A percentile compares a stretch with the other conserved stretches of the same genome.
These are phyloP conservation scores for Samsoniella hepiali DNA, from an alignment of 2,329 filamentous ascomycete species.

Conservation along the genomic window DNA sequence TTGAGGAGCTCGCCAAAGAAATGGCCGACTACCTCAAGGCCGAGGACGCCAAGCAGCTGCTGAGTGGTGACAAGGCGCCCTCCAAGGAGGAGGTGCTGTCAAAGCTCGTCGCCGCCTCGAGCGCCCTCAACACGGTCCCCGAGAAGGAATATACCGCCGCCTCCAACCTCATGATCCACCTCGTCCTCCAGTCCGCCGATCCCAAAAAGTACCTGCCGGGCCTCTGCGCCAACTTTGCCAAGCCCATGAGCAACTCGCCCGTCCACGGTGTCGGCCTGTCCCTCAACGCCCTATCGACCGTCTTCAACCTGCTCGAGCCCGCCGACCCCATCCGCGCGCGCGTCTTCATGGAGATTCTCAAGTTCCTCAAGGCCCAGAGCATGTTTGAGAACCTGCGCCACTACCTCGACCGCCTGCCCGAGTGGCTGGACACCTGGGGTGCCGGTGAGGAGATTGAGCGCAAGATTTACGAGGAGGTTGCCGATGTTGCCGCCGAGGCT, in stretches of 20 bases:
- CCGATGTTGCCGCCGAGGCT: conserved; percentile 74
- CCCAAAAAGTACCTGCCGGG: conserved; percentile 80
- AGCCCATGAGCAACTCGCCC: conserved; percentile 82
- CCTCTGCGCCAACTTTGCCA: conserved; percentile 85
- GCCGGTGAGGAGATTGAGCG: conserved; percentile 77
- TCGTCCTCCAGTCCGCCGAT: conserved; percentile 82
- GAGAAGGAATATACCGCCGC: conserved; percentile 96
- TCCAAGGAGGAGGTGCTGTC: conserved; percentile 80
- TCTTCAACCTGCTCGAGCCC: conserved; percentile 88
- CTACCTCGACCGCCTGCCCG: conserved; percentile 77
- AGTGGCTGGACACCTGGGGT: conserved; percentile 81
- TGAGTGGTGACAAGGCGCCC: conserved; percentile 56
- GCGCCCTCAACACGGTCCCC: conserved; percentile 75
- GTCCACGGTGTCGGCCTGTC: conserved; percentile 81
- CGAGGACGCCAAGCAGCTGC: conserved; percentile 71
- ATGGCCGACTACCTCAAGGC: conserved; percentile 91
- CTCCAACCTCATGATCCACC: conserved; percentile 94
- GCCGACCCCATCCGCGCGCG: conserved; percentile 80
- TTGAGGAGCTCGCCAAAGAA: conserved; percentile 89
- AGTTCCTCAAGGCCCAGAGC: conserved; percentile 70
- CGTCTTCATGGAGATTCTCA: conserved; percentile 84
- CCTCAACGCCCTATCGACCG: conserved; percentile 84
- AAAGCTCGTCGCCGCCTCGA: conserved; percentile 79
- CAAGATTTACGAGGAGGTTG: conserved; percentile 78
- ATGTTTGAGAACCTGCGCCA: conserved; percentile 82